phyloP scores from a whole-genome alignment of 257 asterid genomes.

The Salvia hispanica region DNA sequence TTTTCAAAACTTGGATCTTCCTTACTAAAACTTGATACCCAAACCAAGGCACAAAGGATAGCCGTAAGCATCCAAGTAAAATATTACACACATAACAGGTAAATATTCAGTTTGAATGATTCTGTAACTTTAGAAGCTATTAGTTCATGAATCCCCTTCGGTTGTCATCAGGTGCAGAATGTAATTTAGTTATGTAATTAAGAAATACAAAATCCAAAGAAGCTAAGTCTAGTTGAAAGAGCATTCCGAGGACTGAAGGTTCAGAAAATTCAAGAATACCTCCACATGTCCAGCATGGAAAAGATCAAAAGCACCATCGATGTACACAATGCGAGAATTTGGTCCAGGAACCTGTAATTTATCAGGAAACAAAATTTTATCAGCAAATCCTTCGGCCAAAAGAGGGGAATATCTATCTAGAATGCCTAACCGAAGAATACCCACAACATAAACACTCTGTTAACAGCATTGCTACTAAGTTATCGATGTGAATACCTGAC shows the following conservation, averaged over 20 bases:
- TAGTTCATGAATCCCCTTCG: conserved; percentile 2
- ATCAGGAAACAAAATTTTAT: conserved; percentile 27
- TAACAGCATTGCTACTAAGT: conserved; percentile 1
- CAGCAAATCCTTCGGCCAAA: conserved; percentile 22
- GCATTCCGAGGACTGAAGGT: background rate
- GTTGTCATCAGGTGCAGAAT: conserved; percentile 5
- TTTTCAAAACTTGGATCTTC: background rate
- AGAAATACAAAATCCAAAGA: conserved; percentile 8
- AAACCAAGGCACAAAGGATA: background rate
- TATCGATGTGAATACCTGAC: background rate
- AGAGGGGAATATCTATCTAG: background rate
- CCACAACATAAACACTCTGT: background rate
- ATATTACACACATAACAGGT: background rate
- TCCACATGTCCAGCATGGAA: conserved; percentile 98
- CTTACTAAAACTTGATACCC: background rate
- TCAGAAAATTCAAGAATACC: conserved; percentile 48
- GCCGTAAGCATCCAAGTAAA: conserved; percentile 1
- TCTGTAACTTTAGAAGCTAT: background rate
- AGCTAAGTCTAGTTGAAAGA: conserved; percentile 11
- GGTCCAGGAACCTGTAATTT: conserved; percentile 82
- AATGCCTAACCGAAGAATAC: background rate
- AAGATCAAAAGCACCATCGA: conserved; percentile 96
- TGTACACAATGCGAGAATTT: conserved; percentile 85
- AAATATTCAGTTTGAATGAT: background rate
- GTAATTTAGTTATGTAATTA: conserved; percentile 6